These are phyloP conservation scores for Fragilariopsis cylindrus DNA, from an alignment of 108 stramenopile species.

Conservation along the genomic window DNA sequence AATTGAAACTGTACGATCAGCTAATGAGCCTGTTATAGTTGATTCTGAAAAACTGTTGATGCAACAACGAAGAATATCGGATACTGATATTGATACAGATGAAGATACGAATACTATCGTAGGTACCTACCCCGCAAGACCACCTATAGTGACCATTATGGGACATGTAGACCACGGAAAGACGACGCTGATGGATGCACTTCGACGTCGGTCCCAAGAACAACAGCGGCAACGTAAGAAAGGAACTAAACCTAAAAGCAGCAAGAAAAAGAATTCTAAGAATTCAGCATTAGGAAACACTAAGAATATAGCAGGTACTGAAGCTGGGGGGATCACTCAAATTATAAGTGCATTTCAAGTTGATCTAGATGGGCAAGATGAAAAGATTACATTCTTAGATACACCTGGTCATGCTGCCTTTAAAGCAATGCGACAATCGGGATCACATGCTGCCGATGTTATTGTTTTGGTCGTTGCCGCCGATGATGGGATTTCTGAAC, in stretches of 20 bases:
- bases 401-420: conserved; percentile 98
- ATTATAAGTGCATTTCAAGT: conserved; percentile 93
- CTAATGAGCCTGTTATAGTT: conserved; percentile 14
- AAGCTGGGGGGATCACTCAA: conserved; percentile 99
- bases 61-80: conserved; percentile 34
- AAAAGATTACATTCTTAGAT: conserved; percentile 92
- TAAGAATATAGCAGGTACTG: conserved; percentile 83
- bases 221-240: conserved; percentile 18
- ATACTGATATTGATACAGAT: conserved; percentile 9
- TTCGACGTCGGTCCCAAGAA: conserved; percentile 78
- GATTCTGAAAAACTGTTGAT: conserved; percentile 26
- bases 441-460: conserved; percentile 92
- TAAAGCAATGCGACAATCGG: conserved; percentile 89
- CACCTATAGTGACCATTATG: conserved; percentile 66
- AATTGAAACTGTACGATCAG: conserved; percentile 33
- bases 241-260: conserved; percentile 19
- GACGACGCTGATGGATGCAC: conserved; percentile 96
- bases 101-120: not conserved
- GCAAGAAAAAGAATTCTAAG: conserved; percentile 22
- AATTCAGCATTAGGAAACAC: conserved; percentile 2
- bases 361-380: conserved; percentile 43
- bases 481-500: conserved; percentile 94
- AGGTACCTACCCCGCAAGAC: conserved; percentile 37
- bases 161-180: conserved; percentile 98
- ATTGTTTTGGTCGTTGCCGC: conserved; percentile 96